Evolutionary conservation across 208 protist species (phyloP), one percentile per base, ranked within the genome.

Genomic region (Vickermania ingenoplastis): DNA sequence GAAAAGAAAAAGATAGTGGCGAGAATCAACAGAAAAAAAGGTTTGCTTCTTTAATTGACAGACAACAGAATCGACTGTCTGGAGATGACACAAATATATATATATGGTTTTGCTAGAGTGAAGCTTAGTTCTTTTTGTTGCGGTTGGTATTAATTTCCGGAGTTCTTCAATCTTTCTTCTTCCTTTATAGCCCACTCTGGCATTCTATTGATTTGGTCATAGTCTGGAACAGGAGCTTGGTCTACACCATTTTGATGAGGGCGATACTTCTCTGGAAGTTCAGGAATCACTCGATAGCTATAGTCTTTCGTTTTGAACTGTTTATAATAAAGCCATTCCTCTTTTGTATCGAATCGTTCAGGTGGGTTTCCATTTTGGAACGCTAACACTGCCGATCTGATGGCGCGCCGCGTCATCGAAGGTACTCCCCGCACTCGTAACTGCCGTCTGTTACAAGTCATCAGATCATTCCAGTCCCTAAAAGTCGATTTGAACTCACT

Each of bases 271-370:
- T 96, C 86, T 14, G 89, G 86, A 2, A 96, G 65, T 61, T 96
- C 86, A 2, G 89, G 89, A 57, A 96, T 89, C 7, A 92, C 74
- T 28, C 86, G 76, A 61, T 96, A 90, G 66, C 83, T 92, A 55
- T 77, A 92, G 52, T 95, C 89, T 53, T 85, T 83, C 3, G 89
- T 95, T 68, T 95, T 92, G 59, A 95, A 95, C 41, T 95, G 89
- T 53, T 89, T 92, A 63, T 91, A 95, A 49, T 92, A 95, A 2
- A 95, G 62, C 83, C 89, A 92, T 53, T 95, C 89, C 48, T 92
- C 84, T 57, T 95, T 95, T 1, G 84, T 92, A 57, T 95, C 89
- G 63, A 86, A 95, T 22, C 77, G 78, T 54, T 92, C 82, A 22
- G 89, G 89, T 2, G 83, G 89, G 30, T 81, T 92, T 22, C 89